phyloP scores from a whole-genome alignment of 2,329 filamentous ascomycete genomes.

The Phaeosphaeriaceae sp. region DNA sequence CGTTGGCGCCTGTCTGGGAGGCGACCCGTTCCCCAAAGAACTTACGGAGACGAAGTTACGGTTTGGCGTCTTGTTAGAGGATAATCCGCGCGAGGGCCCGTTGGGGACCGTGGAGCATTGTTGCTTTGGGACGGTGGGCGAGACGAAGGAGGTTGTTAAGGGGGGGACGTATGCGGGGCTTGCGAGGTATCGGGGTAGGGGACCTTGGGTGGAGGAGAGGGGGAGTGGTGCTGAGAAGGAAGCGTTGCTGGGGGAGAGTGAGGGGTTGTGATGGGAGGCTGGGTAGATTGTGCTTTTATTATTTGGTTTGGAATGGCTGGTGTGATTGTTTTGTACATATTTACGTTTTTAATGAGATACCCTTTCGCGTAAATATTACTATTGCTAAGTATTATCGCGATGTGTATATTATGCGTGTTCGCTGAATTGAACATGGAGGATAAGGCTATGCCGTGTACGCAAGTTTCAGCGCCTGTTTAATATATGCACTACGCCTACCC shows the following conservation, averaged over 20 bases:
- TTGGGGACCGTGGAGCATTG: constrained; percentile 46
- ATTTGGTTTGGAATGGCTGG: no score
- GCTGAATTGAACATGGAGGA: no score
- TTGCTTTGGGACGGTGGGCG: constrained; percentile 46
- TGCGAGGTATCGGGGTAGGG: constrained; percentile 21
- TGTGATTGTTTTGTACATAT: no score
- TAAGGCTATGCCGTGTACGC: no score
- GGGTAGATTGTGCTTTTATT: no score
- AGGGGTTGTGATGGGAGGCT: background rate
- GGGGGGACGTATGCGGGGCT: constrained; percentile 46
- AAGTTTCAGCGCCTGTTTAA: no score
- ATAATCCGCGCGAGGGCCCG: constrained; percentile 40
- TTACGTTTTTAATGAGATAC: no score
- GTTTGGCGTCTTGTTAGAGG: constrained; percentile 49
- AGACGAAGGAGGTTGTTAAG: constrained; percentile 48
- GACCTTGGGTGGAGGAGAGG: background rate
- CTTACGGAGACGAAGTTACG: constrained; percentile 45
- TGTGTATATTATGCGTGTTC: no score
- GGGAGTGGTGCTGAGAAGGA: constrained; percentile 4
- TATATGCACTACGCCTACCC: no score
- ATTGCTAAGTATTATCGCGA: no score
- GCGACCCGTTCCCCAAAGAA: constrained; percentile 50
- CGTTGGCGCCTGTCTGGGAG: constrained; percentile 50
- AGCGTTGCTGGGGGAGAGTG: constrained; percentile 1
- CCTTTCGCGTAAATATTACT: no score